phyloP scores from a whole-genome alignment of 129 eudicot genomes.

The Chrysanthemum seticuspe region DNA sequence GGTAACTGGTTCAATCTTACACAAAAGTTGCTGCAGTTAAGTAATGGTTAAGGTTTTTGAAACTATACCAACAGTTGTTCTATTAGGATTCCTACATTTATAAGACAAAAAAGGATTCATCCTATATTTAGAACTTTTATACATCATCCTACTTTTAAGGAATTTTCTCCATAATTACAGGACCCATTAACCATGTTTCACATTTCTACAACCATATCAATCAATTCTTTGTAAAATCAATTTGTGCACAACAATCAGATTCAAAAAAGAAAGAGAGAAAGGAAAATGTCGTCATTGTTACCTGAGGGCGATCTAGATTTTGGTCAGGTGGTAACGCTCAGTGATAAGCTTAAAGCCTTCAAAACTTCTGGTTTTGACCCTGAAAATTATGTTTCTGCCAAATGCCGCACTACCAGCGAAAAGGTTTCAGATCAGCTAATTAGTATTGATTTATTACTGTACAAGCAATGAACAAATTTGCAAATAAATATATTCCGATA shows the following conservation, averaged over 20 bases:
- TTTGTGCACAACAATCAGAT: background rate
- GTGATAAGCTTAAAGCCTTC: constrained; percentile 84
- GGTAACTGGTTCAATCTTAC: background rate
- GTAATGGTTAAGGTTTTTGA: too few relatives aligned
- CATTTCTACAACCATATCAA: too few relatives aligned
- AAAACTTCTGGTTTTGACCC: constrained; percentile 71
- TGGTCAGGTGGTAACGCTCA: constrained; percentile 50
- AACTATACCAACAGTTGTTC: too few relatives aligned
- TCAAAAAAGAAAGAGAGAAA: background rate
- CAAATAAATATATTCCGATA: background rate
- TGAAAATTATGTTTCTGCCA: constrained; percentile 50
- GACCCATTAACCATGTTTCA: too few relatives aligned
- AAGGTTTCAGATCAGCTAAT: constrained; percentile 46
- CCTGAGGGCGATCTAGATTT: constrained; percentile 48
- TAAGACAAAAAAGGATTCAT: too few relatives aligned
- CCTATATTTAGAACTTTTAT: too few relatives aligned
- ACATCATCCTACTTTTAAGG: too few relatives aligned
- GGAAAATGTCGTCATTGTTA: background rate
- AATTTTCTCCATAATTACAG: too few relatives aligned
- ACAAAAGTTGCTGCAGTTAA: too few relatives aligned
- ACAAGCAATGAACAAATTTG: background rate
- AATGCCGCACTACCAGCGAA: constrained; percentile 71
- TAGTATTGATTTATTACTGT: background rate
- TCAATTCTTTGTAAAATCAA: background rate
- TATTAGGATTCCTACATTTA: too few relatives aligned